Conservation (phyloP, 805 yeast genomes). For the Saturnispora besseyi region DNA sequence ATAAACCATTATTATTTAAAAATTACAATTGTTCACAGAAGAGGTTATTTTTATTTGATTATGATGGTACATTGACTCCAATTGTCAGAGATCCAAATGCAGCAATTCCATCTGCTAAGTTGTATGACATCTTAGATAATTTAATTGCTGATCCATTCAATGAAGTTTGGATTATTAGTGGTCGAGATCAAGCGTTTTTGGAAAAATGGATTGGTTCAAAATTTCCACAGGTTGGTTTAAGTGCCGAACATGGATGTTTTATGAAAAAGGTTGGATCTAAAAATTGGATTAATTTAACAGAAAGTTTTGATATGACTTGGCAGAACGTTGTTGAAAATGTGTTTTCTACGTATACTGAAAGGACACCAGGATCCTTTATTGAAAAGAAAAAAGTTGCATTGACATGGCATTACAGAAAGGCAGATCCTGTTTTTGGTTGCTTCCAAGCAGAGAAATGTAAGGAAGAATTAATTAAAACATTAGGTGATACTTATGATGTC, state of each 20-base stretch:
- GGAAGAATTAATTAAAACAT: slow-evolving; percentile 48
- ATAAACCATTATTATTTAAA: slow-evolving; percentile 53
- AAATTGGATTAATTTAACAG: slow-evolving; percentile 80
- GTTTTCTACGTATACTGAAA: slow-evolving; percentile 67
- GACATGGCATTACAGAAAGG: slow-evolving; percentile 95
- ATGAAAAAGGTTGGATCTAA: slow-evolving; percentile 59
- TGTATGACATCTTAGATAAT: slow-evolving; percentile 48
- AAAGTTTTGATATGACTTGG: slow-evolving; percentile 87
- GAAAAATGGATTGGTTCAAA: slow-evolving; percentile 78
- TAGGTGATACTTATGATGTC: slow-evolving; percentile 56
- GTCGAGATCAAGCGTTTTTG: slow-evolving; percentile 85
- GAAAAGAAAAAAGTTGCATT: slow-evolving; percentile 89
- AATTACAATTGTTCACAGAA: slow-evolving; percentile 53
- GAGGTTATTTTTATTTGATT: slow-evolving; percentile 83
- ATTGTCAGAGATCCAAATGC: slow-evolving; percentile 97
- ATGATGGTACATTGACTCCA: slow-evolving; percentile 96
- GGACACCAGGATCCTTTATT: slow-evolving; percentile 82
- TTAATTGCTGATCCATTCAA: slow-evolving; percentile 71
- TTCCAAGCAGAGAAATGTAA: slow-evolving; percentile 75
- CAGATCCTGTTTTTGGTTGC: slow-evolving; percentile 89
- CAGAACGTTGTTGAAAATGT: slow-evolving; percentile 70
- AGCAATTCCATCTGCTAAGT: slow-evolving; percentile 80
- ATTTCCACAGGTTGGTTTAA: slow-evolving; percentile 58
- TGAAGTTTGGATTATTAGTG: slow-evolving; percentile 91
- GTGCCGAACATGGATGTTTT: slow-evolving; percentile 98